These are phyloP conservation scores for Acer negundo DNA, from an alignment of 345 rosid species.

Conservation along the genomic window DNA sequence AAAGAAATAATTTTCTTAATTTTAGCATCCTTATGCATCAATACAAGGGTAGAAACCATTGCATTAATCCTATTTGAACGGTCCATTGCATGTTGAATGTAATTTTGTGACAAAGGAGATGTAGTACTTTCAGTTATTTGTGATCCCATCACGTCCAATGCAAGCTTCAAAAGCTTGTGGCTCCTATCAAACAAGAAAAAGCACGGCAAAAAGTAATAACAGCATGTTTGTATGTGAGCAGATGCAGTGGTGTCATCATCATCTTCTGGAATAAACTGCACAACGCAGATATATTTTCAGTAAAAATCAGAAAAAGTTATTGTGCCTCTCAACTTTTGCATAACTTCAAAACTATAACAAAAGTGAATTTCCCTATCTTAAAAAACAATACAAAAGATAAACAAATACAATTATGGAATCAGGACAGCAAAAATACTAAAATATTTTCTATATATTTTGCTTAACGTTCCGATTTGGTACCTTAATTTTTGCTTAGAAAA, in stretches of 20 bases:
- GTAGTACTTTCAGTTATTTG: conserved; percentile 36
- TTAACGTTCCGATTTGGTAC: background rate
- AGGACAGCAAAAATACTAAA: background rate
- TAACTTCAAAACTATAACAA: background rate
- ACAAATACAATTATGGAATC: background rate
- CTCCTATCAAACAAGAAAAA: conserved; percentile 62
- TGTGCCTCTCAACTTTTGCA: conserved; percentile 10
- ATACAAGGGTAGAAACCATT: conserved; percentile 51
- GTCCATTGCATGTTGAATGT: conserved; percentile 22
- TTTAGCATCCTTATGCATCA: conserved; percentile 58
- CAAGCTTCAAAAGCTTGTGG: conserved; percentile 46
- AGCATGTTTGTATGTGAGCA: conserved; percentile 24
- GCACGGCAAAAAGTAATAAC: conserved; percentile 60
- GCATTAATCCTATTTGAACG: conserved; percentile 39
- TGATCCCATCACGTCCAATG: conserved; percentile 43
- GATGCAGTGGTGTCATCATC: conserved; percentile 31
- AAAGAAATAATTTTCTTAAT: conserved; percentile 39
- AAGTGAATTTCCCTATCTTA: background rate
- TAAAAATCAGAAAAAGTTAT: background rate
- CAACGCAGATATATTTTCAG: background rate
- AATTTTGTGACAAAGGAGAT: conserved; percentile 24
- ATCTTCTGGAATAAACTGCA: conserved; percentile 60
- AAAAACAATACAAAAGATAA: background rate
- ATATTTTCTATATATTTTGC: background rate
- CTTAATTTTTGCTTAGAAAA: background rate